Evolutionary conservation across 2,329 filamentous ascomycete species (phyloP).

Genomic region (Sclerotinia subarctica): DNA sequence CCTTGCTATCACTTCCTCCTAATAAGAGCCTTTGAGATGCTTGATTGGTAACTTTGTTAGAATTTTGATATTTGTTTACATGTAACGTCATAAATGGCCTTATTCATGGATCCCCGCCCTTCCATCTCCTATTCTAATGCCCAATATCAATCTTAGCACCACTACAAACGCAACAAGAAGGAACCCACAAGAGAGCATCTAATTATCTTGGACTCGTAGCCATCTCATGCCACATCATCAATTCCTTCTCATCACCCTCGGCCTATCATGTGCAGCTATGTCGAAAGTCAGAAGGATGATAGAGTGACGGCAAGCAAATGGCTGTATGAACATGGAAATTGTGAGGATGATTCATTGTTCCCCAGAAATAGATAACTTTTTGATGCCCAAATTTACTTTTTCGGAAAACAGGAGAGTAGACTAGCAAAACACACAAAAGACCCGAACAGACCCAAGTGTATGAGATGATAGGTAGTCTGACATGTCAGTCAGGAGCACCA

Average conservation of each 20-base stretch:
- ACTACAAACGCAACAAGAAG: neutral
- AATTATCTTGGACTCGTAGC: neutral
- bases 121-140: neutral
- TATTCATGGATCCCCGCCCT: neutral
- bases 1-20: too few species aligned
- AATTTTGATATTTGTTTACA: neutral
- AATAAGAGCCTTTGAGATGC: too few species aligned
- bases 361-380: conserved; percentile 19
- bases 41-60: neutral
- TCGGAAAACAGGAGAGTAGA: conserved; percentile 1
- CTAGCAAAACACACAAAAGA: conserved; percentile 1
- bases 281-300: neutral
- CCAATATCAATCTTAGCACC: neutral
- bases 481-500: conserved; percentile 12
- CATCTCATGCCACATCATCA: neutral
- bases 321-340: neutral
- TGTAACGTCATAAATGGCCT: neutral
- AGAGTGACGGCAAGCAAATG: neutral
- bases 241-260: neutral
- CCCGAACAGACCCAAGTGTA: conserved; percentile 6
- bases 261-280: neutral
- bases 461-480: conserved; percentile 14
- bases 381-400: conserved; percentile 10
- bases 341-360: conserved; percentile 3
- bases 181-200: neutral